A percentile compares a stretch with the other conserved stretches of the same genome.
These are phyloP conservation scores for Mallotus nudiflorus DNA, from an alignment of 345 rosid genomes.

Conservation along the genomic window DNA sequence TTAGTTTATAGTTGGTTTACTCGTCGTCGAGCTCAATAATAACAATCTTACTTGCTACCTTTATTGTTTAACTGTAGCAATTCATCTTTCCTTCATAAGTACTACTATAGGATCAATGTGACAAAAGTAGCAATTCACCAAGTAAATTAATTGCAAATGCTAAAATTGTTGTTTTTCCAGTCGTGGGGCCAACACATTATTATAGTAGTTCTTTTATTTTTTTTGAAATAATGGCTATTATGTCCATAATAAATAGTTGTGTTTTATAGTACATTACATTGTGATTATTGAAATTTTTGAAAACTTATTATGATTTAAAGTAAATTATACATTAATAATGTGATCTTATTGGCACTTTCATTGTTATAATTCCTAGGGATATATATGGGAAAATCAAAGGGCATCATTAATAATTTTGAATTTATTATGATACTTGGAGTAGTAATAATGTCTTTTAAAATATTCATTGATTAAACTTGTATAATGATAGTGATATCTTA, in stretches of 20 bases:
- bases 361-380: no score
- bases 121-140: neutral
- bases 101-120: slow-evolving; percentile 4
- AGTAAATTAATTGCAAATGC: neutral
- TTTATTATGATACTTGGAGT: no score
- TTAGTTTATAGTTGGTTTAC: slow-evolving; percentile 5
- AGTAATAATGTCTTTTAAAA: no score
- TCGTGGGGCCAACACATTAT: no score
- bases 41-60: neutral
- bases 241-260: neutral
- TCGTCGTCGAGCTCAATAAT: neutral
- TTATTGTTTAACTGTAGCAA: neutral
- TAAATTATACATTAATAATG: no score
- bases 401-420: no score
- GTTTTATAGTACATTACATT: neutral
- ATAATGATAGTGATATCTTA: no score
- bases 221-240: neutral
- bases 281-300: no score
- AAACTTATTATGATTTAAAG: no score
- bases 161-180: neutral
- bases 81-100: neutral
- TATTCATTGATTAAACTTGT: no score
- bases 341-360: no score
- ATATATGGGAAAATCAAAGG: no score
- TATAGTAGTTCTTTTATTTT: neutral